Evolutionary conservation across 345 rosid species (phyloP), one percentile per base, ranked within the genome.

Genomic region (Kandelia obovata): DNA sequence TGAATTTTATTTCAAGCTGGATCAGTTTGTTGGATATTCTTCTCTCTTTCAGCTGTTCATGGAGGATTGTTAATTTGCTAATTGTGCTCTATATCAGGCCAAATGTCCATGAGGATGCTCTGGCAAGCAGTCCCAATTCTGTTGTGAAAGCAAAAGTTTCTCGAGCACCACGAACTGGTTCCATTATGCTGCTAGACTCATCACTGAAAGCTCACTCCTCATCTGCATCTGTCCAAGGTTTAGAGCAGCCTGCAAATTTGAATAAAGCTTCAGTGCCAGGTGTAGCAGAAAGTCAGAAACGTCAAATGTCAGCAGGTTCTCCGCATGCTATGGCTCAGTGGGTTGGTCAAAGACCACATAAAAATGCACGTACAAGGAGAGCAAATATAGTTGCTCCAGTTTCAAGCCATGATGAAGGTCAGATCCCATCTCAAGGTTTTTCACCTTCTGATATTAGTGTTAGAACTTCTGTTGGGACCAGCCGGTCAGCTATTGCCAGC

Each of bases 331-430:
- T 82, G 81, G 78, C 88, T 67, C 83, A 86, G 57, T 86, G 90
- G 88, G 83, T 57, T 69, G 85, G 87, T 66, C 88, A 86, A 60
- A 86, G 88, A 58, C 83, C 82, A 31, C 85, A 82, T 34, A 86
- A 86, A 60, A 82, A 73, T n/a, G 76, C 84, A 46, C 88, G 90
- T 56, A 82, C 86, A 39, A 75, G 88, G 68, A 82, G 90, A 76
- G 76, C 83, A 56, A 82, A 84, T 77, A 63, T 84, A 37, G 83
- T 84, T 11, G 81, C 88, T 73, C 90, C 90, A 61, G 76, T 84
- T 66, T 79, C 82, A 58, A 82, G 75, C 72, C 83, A 77, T 59
- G 88, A 81, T 58, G 88, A 86, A 58, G 66, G 70, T 61, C 84
- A 81, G 61, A 71, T 59, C 58, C 76, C 78, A 32, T 66, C 83